phyloP scores from a whole-genome alignment of 768 basidiomycete species.

The Tephrocybe sp. region DNA sequence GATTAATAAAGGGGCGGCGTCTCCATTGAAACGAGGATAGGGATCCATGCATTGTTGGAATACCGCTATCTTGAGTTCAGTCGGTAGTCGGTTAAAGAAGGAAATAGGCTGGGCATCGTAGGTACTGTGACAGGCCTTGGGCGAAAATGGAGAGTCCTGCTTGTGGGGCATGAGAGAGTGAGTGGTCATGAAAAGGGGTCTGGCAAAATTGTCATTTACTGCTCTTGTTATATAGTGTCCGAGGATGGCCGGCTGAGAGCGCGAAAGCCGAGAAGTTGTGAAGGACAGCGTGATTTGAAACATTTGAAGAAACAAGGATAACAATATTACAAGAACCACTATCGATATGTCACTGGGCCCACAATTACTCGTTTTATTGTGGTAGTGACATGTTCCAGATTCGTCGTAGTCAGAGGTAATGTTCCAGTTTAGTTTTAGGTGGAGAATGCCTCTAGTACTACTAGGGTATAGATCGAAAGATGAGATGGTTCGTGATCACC shows the following conservation, averaged over 20 bases:
- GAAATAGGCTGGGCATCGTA: background rate
- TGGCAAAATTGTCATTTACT: background rate
- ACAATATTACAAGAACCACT: background rate
- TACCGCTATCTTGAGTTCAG: slow-evolving; percentile 46
- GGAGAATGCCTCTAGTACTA: too few species aligned
- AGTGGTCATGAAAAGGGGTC: background rate
- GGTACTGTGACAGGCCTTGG: background rate
- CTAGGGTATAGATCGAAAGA: too few species aligned
- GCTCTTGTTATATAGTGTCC: background rate
- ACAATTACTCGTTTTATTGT: too few species aligned
- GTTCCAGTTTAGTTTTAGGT: too few species aligned
- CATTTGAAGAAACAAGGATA: background rate
- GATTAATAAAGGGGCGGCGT: slow-evolving; percentile 37
- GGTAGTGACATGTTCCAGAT: too few species aligned
- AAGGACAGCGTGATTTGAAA: too few species aligned
- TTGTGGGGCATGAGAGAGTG: background rate
- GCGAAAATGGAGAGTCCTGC: background rate
- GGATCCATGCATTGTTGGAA: slow-evolving; percentile 36
- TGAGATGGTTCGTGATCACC: too few species aligned
- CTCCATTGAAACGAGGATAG: slow-evolving; percentile 28
- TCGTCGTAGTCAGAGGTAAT: too few species aligned
- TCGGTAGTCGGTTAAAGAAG: slow-evolving; percentile 36
- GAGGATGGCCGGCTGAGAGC: background rate
- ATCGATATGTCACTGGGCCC: too few species aligned
- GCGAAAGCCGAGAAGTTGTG: background rate